Evolutionary conservation across 2,329 filamentous ascomycete species (phyloP).

Genomic region (Penicillium sp.): DNA sequence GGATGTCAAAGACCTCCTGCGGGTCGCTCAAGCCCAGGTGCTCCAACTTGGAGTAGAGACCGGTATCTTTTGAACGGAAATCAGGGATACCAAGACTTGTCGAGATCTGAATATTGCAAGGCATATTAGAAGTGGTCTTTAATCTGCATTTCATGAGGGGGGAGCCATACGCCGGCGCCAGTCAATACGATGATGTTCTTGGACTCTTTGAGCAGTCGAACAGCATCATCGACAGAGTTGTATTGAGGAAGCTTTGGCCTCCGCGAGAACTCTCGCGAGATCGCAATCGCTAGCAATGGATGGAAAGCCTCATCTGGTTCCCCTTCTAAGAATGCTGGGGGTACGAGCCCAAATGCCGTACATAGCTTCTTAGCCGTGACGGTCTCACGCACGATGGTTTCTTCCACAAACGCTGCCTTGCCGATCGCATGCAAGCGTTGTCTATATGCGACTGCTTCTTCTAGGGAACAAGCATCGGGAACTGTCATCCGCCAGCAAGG

Average conservation of each 20-base stretch:
- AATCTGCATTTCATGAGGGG: background rate
- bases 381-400: constrained; percentile 61
- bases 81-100: constrained; percentile 96
- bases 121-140: background rate
- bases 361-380: constrained; percentile 77
- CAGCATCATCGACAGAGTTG: constrained; percentile 85
- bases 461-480: constrained; percentile 57
- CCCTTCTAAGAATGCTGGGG: constrained; percentile 67
- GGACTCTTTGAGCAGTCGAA: constrained; percentile 64
- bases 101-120: constrained; percentile 57
- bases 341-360: constrained; percentile 74
- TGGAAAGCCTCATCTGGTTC: constrained; percentile 69
- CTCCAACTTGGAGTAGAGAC: constrained; percentile 79
- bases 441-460: constrained; percentile 64
- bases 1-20: constrained; percentile 92
- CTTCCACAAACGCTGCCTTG: constrained; percentile 68
- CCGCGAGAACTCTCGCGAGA: constrained; percentile 74
- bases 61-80: constrained; percentile 88
- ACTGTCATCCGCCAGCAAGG: constrained; percentile 20
- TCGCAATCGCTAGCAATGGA: constrained; percentile 66
- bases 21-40: constrained; percentile 74
- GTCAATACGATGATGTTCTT: constrained; percentile 90
- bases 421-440: constrained; percentile 68
- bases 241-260: constrained; percentile 71
- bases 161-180: constrained; percentile 64